A percentile compares a stretch with the other conserved stretches of the same genome.
Evolutionary conservation across 352 stramenopile species (phyloP).

Genomic region (Globisporangium splendens): DNA sequence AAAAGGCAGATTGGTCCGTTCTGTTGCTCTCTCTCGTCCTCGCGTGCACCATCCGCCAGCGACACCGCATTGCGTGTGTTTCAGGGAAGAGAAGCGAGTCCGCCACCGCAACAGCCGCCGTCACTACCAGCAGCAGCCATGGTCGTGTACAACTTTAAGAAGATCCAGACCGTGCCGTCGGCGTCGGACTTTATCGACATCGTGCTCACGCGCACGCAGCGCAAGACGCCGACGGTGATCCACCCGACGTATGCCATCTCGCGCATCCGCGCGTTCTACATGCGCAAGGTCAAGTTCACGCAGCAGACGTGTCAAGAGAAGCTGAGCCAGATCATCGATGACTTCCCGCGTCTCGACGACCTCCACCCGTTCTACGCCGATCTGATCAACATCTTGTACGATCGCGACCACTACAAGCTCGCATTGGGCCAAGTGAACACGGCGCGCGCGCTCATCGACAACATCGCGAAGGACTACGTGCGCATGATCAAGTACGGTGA

Average conservation of each 20-base stretch:
- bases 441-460: constrained; percentile 96
- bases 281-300: constrained; percentile 99
- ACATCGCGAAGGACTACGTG: constrained; percentile 98
- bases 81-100: constrained; percentile 9
- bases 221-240: constrained; percentile 99
- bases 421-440: constrained; percentile 99
- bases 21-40: neutral
- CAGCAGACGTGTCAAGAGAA: constrained; percentile 99
- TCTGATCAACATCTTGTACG: constrained; percentile 99
- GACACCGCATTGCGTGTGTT: constrained; percentile 17
- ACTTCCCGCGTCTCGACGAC: constrained; percentile 99
- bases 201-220: constrained; percentile 98
- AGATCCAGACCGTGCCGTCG: constrained; percentile 96
- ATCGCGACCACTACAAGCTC: constrained; percentile 99
- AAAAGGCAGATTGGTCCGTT: constrained; percentile 11
- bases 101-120: neutral
- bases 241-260: constrained; percentile 97
- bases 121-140: constrained; percentile 48
- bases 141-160: constrained; percentile 99
- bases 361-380: constrained; percentile 99
- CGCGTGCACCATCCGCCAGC: neutral
- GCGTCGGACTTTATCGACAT: constrained; percentile 99
- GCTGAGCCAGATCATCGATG: constrained; percentile 95
- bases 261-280: constrained; percentile 94
- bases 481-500: constrained; percentile 99